A percentile compares a stretch with the other conserved stretches of the same genome.
These are phyloP conservation scores for Saturnispora bothae DNA, from an alignment of 805 yeast species.

Conservation along the genomic window DNA sequence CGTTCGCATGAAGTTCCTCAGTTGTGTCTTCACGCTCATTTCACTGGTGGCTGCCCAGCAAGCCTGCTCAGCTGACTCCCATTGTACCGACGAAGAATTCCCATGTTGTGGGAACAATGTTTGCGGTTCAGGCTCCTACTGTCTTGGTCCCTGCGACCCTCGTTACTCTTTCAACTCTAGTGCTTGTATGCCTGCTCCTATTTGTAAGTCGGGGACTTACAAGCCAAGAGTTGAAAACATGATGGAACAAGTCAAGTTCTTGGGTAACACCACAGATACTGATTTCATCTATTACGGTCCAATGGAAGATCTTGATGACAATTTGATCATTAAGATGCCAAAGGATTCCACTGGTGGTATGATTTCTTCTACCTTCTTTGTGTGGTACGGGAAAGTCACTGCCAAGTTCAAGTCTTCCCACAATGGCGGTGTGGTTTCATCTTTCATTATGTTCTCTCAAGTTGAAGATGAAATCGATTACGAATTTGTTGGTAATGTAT, in stretches of 20 bases:
- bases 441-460: slow-evolving; percentile 71
- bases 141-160: slow-evolving; percentile 86
- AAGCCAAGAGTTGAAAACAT: slow-evolving; percentile 29
- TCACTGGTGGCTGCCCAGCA: slow-evolving; percentile 8
- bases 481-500: slow-evolving; percentile 73
- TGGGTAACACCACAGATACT: slow-evolving; percentile 59
- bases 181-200: slow-evolving; percentile 83
- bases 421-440: slow-evolving; percentile 71
- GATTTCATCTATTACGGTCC: slow-evolving; percentile 69
- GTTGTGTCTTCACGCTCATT: neutral
- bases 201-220: slow-evolving; percentile 43
- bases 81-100: slow-evolving; percentile 57
- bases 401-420: slow-evolving; percentile 66
- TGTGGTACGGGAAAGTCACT: slow-evolving; percentile 82
- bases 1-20: neutral
- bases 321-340: slow-evolving; percentile 69
- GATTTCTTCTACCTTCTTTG: slow-evolving; percentile 61
- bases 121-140: slow-evolving; percentile 34
- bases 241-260: slow-evolving; percentile 19
- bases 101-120: slow-evolving; percentile 83
- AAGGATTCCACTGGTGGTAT: slow-evolving; percentile 67
- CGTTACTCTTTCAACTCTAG: slow-evolving; percentile 49
- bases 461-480: slow-evolving; percentile 86
- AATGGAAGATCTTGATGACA: slow-evolving; percentile 42
- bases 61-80: slow-evolving; percentile 41